Evolutionary conservation across 1,284 basidiomycete species (phyloP).

Genomic region (Cutaneotrichosporon sp.): DNA sequence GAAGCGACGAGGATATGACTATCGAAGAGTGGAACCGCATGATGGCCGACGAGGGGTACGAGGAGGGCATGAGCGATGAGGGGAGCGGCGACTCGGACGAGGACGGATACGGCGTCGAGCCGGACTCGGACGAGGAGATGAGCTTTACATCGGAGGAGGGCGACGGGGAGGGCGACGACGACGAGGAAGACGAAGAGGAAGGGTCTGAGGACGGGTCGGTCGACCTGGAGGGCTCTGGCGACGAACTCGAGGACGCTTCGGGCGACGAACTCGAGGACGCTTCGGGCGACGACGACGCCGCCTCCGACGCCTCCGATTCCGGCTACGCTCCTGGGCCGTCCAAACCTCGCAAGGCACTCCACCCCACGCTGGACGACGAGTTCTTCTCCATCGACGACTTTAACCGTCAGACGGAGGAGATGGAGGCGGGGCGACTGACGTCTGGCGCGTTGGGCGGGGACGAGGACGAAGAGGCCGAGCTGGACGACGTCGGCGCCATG

Average conservation of each 20-base stretch:
- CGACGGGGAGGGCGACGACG: conserved; percentile 31
- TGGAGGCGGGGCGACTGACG: conserved; percentile 64
- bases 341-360: conserved; percentile 34
- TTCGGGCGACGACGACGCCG: conserved; percentile 14
- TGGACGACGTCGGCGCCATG: conserved; percentile 44
- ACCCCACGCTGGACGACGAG: conserved; percentile 76
- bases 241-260: conserved; percentile 15
- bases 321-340: conserved; percentile 38
- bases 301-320: too few relatives aligned
- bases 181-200: conserved; percentile 47
- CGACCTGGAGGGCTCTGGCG: conserved; percentile 27
- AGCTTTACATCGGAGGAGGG: conserved; percentile 34
- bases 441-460: conserved; percentile 56
- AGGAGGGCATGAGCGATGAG: conserved; percentile 23
- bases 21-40: conserved; percentile 38
- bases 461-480: conserved; percentile 54
- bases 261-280: conserved; percentile 22
- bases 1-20: conserved; percentile 36
- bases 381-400: conserved; percentile 90
- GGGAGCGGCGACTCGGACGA: conserved; percentile 19
- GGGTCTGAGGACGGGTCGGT: conserved; percentile 53
- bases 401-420: conserved; percentile 77
- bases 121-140: conserved; percentile 18
- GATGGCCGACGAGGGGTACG: conserved; percentile 28
- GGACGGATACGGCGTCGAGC: conserved; percentile 44